Base-by-base conservation (phyloP, 2,329 filamentous ascomycete species). In the Triangularia setosa region DNA sequence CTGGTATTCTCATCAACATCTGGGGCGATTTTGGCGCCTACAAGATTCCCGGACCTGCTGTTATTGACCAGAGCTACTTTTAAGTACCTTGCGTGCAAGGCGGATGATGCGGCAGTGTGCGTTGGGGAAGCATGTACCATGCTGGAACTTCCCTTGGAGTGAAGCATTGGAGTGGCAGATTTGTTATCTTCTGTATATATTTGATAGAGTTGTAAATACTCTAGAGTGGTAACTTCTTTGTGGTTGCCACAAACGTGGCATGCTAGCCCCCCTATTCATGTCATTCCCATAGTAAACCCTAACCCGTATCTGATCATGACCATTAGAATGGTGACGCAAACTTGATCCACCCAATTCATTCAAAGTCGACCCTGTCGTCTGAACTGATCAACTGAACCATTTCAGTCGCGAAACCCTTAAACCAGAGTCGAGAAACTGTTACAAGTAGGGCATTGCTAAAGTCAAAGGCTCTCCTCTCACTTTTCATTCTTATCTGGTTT, bases 1-100 rank as follows among this genome's bases (percentile, higher is more conserved):
- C 80, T 1, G 81, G 80, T 44, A 81, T 84, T 68, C 74, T 78
- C 33, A 78, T 82, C 69, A 80, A 82, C 71, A 82, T 81, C 65
- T 79, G 77, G 67, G 71, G 72, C 62, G 72, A 72, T 24, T 72
- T 76, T 54, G 72, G 65, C 25, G 23, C 71, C 58, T 80, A 80
- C 69, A 74, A 64, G 24, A 75, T 79, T 58, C 79, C 78, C 5
- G 78, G 78, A 2, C 77, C 78, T 33, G 63, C 74, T 14, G 73
- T 79, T 16, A 67, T 69, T 28, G 69, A 70, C 23, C 44, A 53
- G 59, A 70, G 67, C 61, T 69, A 65, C 69, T 72, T 71, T 56
- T 70, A 56, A 21, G 18, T 9, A 8, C 8, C 18, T 18, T 4
- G 7, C n/a, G 6, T 21, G 18, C 9, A 48, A 11, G n/a, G 40